Evolutionary conservation across 2,329 filamentous ascomycete genomes (phyloP).

Genomic region (Exophiala alcalophila): DNA sequence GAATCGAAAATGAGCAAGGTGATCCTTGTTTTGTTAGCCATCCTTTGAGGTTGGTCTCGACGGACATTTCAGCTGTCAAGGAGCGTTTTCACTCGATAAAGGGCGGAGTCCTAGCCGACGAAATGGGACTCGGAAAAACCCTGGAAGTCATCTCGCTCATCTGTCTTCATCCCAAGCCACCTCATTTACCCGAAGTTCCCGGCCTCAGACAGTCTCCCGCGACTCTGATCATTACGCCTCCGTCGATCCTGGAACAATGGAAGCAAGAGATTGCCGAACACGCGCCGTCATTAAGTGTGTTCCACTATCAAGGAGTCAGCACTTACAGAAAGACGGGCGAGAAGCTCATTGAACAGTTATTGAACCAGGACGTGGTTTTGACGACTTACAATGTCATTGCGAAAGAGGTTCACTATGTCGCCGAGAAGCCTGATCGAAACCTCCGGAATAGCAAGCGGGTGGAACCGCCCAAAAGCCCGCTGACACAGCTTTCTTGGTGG

Average conservation of each 20-base stretch:
- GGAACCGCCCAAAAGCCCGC: conserved; percentile 66
- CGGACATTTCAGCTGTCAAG: conserved; percentile 35
- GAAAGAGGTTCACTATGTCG: conserved; percentile 74
- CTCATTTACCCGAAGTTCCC: conserved; percentile 18
- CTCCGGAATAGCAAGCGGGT: conserved; percentile 64
- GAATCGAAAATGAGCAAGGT: conserved; percentile 40
- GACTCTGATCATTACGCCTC: conserved; percentile 62
- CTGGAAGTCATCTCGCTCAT: conserved; percentile 50
- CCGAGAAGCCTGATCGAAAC: conserved; percentile 66
- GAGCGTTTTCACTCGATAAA: conserved; percentile 34
- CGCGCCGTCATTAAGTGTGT: conserved; percentile 55
- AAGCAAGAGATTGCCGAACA: conserved; percentile 57
- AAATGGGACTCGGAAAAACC: conserved; percentile 52
- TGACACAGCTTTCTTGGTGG: conserved; percentile 85
- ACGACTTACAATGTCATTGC: conserved; percentile 69
- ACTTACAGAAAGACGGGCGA: conserved; percentile 34
- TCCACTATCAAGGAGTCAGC: conserved; percentile 56
- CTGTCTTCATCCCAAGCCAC: conserved; percentile 39
- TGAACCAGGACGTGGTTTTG: conserved; percentile 55
- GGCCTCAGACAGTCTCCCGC: conserved; percentile 46
- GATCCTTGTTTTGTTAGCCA: conserved; percentile 41
- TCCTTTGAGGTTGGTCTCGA: conserved; percentile 41
- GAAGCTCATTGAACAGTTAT: conserved; percentile 47
- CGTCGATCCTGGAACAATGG: conserved; percentile 63
- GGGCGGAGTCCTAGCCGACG: conserved; percentile 50